Evolutionary conservation across 148 eudicot genomes (phyloP).

Genomic region (Rhododendron kiyosumense): DNA sequence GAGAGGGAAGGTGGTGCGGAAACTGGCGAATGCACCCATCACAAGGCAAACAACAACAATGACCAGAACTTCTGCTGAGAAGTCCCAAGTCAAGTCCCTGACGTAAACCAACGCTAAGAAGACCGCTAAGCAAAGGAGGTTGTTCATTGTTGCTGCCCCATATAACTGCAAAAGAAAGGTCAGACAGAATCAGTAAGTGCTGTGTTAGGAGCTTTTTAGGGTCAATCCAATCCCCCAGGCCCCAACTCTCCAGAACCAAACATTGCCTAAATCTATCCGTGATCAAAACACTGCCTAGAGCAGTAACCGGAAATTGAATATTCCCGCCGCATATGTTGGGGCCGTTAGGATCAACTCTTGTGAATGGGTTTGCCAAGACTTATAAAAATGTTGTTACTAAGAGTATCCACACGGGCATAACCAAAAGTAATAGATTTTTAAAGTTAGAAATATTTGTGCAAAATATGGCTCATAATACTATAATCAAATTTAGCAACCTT

Average conservation of each 20-base stretch:
- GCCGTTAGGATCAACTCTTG: background rate
- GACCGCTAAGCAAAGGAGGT: conserved; percentile 34
- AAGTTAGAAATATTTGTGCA: no score
- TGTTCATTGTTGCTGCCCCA: conserved; percentile 52
- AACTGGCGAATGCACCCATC: conserved; percentile 37
- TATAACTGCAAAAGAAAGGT: conserved; percentile 31
- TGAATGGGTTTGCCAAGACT: background rate
- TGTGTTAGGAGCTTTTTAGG: background rate
- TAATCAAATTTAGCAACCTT: no score
- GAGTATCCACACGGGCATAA: no score
- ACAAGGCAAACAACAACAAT: conserved; percentile 41
- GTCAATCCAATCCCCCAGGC: background rate
- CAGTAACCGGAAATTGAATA: background rate
- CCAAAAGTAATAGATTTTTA: no score
- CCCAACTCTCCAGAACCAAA: background rate
- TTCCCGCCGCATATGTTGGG: background rate
- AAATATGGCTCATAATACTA: no score
- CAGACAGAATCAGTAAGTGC: background rate
- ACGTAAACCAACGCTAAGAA: conserved; percentile 35
- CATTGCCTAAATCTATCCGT: background rate
- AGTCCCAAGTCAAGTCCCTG: conserved; percentile 43
- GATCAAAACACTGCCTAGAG: background rate
- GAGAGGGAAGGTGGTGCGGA: conserved; percentile 44
- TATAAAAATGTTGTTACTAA: background rate
- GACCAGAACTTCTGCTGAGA: conserved; percentile 45